Evolutionary conservation across 768 basidiomycete genomes (phyloP).

Genomic region (Lentinula boryana): DNA sequence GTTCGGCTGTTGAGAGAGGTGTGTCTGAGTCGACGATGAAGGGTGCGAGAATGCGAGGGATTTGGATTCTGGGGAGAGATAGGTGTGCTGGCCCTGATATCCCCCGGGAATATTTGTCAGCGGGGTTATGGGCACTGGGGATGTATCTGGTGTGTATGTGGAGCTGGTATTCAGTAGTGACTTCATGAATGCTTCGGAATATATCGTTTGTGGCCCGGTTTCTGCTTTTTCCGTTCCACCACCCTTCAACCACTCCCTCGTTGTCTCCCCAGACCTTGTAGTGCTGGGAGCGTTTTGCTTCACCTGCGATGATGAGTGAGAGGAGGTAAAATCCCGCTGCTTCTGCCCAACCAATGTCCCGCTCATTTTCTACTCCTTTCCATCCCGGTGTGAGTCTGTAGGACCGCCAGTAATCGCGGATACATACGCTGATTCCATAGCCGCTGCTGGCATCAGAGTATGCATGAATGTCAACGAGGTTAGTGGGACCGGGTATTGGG

Average conservation of each 20-base stretch:
- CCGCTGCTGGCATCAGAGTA: slow-evolving; percentile 31
- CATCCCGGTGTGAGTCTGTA: slow-evolving; percentile 5
- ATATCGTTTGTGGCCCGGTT: slow-evolving; percentile 20
- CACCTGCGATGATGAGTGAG: no score
- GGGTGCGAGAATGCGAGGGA: slow-evolving; percentile 1
- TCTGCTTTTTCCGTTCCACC: slow-evolving; percentile 22
- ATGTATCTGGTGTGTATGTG: slow-evolving; percentile 15
- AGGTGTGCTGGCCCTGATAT: neutral
- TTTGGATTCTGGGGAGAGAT: slow-evolving; percentile 11
- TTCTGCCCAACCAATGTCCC: slow-evolving; percentile 10
- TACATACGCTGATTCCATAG: slow-evolving; percentile 26
- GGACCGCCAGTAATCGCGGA: slow-evolving; percentile 26
- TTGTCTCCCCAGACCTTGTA: slow-evolving; percentile 18
- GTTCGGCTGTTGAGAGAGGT: neutral
- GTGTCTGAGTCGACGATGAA: neutral
- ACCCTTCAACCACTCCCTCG: slow-evolving; percentile 29
- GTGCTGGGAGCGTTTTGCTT: neutral
- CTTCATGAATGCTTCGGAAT: slow-evolving; percentile 20
- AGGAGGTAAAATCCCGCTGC: slow-evolving; percentile 1
- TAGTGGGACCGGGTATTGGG: slow-evolving; percentile 16
- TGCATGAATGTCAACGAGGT: slow-evolving; percentile 18
- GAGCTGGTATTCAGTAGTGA: neutral
- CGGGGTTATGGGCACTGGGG: slow-evolving; percentile 12
- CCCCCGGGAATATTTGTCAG: slow-evolving; percentile 15
- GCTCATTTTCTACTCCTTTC: neutral